Base-by-base conservation (phyloP, 495 filamentous ascomycete genomes). In the Mycothermus thermophilus region DNA sequence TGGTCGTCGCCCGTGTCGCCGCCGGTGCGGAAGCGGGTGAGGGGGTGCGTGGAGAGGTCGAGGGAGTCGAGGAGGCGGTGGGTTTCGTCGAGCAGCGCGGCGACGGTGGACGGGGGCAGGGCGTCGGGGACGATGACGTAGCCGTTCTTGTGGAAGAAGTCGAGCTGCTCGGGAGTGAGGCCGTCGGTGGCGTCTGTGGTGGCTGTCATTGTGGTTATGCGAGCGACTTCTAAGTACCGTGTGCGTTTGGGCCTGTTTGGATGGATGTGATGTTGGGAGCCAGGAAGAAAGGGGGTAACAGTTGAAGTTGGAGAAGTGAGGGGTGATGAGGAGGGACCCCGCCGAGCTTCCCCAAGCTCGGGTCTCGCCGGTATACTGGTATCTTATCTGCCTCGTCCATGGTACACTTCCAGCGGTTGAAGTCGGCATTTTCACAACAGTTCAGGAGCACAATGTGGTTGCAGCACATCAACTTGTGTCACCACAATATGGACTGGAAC, bases 1-100 rank as follows among this genome's bases (percentile, higher is more conserved):
- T 97, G 90, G 30, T 71, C 64, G 17, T 52, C 46, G 34, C 63
- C 67, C 38, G 74, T 67, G 29, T 73, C 66, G 28, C 59, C 65
- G 48, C 85, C 86, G 1, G 87, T 93, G 11, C 75, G 77, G 72
- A 97, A 97, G 49, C 74, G 77, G 2, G 90, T 97, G 64, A 96
- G 75, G 0, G 90, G 90, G 60, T 97, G 90, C 15, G 74, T 68
- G 19, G 74, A 63, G 4, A 97, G 65, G 18, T 71, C 58, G 64
- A 97, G 85, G 35, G 67, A 64, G 35, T 75, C 59, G 34, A 97
- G 80, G 38, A 94, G 72, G 22, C 59, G 50, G 48, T 77, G 62
- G 8, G 84, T 88, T 59, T 88, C 79, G 32, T 47, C 44, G 5
- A 96, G 70, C n/a, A 94, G 74, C 20, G 68, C 54, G 23, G 64